Base-by-base conservation (phyloP, 2,329 filamentous ascomycete genomes). In the Gaeumannomyces sp. region DNA sequence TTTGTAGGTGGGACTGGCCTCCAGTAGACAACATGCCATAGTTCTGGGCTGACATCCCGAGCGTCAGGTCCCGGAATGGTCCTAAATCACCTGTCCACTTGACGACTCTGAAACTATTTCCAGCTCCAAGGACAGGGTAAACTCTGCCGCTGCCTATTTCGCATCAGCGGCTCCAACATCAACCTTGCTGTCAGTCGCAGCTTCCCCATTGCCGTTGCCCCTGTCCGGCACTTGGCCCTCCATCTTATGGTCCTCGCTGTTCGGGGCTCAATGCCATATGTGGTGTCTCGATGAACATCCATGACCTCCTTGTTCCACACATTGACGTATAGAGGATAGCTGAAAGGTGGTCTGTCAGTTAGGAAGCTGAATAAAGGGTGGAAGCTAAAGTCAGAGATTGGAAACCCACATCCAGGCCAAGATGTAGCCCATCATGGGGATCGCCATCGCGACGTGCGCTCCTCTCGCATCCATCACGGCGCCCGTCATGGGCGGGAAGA, bases 401-500 rank as follows among this genome's bases (percentile, higher is more conserved):
- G 29, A 61, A 59, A 69, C 68, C 66, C 66, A 71, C 70, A 70
- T 64, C 64, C 69, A 69, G 1, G 72, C 70, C n/a, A 72, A 60
- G 31, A 72, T 68, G 64, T 72, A 73, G 13, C 71, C 71, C 71
- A 72, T 72, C 71, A 72, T 72, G 22, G 71, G 71, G 13, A 73
- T 71, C 22, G 67, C 67, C 70, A 73, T 73, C 50, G 71, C 71
- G 0, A 67, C 64, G 59, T 73, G 72, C 0, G 72, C 70, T 8
- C 68, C 63, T n/a, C 65, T 64, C 31, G 70, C 64, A 45, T 73
- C 70, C 33, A 73, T 67, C 33, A 72, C 70, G 28, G 72, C 82
- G 13, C 83, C 84, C 1, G 83, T 76, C 45, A 85, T 76, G 0
- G 83, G 81, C 0, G 83, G 83, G 57, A 85, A 83, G 11, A 81